A percentile compares a stretch with the other conserved stretches of the same genome.
These are phyloP conservation scores for Scedosporium aurantiacum DNA, from an alignment of 2,329 filamentous ascomycete genomes.

Conservation along the genomic window DNA sequence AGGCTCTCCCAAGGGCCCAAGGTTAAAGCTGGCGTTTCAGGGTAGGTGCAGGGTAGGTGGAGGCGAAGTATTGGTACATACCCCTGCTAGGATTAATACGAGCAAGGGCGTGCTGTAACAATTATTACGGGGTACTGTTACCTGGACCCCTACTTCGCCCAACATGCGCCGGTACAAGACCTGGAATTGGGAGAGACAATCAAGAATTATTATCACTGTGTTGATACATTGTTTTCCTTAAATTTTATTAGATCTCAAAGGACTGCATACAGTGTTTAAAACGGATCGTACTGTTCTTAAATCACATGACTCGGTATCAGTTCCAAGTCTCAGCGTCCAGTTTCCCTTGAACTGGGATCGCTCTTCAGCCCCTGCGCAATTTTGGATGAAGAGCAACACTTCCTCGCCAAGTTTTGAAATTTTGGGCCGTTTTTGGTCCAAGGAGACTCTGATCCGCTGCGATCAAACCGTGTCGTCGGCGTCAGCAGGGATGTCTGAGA, in stretches of 20 bases:
- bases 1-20: not conserved
- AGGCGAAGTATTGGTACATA: no score
- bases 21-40: not conserved
- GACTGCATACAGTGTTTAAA: not conserved
- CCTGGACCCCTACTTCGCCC: no score
- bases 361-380: not conserved
- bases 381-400: not conserved
- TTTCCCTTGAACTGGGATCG: not conserved
- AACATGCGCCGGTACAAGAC: no score
- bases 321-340: not conserved
- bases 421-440: not conserved
- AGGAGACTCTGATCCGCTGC: not conserved
- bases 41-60: not conserved
- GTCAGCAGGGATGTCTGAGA: conserved; percentile 1
- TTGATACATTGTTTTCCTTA: not conserved
- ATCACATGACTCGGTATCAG: not conserved
- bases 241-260: not conserved
- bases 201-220: not conserved
- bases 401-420: not conserved
- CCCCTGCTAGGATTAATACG: no score
- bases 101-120: no score
- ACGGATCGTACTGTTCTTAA: not conserved
- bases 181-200: not conserved
- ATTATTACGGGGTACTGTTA: no score
- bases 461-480: conserved; percentile 4